phyloP scores from a whole-genome alignment of 192 early-diverging fungal species.

The Rhizophagus sp. region DNA sequence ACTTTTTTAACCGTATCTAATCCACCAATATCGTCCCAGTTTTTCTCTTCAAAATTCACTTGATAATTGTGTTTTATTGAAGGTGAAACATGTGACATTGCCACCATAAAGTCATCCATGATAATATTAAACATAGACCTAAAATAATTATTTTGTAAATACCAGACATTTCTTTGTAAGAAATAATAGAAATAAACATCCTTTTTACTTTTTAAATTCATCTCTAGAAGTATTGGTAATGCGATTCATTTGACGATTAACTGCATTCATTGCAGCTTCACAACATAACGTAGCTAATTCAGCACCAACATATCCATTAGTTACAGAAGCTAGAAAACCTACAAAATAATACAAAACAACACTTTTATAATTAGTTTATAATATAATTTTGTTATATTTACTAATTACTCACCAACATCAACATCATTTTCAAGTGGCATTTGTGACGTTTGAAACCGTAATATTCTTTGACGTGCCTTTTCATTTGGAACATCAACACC shows the following conservation, averaged over 20 bases:
- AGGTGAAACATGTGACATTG: slow-evolving; percentile 63
- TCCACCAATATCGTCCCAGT: slow-evolving; percentile 91
- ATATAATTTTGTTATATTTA: not conserved
- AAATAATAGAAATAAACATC: not conserved
- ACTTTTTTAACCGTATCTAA: slow-evolving; percentile 77
- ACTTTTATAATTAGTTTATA: slow-evolving; percentile 13
- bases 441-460: slow-evolving; percentile 54
- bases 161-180: not conserved
- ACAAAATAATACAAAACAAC: not conserved
- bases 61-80: slow-evolving; percentile 71
- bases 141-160: slow-evolving; percentile 4
- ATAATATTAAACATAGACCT: slow-evolving; percentile 35
- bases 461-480: slow-evolving; percentile 59
- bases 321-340: slow-evolving; percentile 54
- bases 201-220: not conserved
- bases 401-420: slow-evolving; percentile 41
- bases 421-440: slow-evolving; percentile 59
- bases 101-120: slow-evolving; percentile 63
- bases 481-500: slow-evolving; percentile 75
- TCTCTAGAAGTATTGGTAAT: not conserved
- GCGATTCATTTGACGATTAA: slow-evolving; percentile 34
- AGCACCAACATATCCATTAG: slow-evolving; percentile 93
- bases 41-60: slow-evolving; percentile 58
- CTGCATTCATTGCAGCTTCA: slow-evolving; percentile 70
- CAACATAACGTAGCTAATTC: slow-evolving; percentile 85